Evolutionary conservation across 2,329 filamentous ascomycete species (phyloP).

Genomic region (Verticillium nubilum): DNA sequence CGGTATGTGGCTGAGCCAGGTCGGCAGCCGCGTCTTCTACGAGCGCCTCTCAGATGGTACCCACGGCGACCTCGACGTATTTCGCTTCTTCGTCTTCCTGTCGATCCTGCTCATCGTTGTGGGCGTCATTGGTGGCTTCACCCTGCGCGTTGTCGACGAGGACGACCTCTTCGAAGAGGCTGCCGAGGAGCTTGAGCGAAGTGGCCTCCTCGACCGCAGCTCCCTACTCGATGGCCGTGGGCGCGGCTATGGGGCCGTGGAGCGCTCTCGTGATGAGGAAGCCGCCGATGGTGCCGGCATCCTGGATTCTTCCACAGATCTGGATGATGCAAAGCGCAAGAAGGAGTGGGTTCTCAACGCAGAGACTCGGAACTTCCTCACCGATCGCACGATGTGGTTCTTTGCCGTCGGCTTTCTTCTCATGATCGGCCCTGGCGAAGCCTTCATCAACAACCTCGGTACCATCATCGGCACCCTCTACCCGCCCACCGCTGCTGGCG

Average conservation of each 20-base stretch:
- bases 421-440: constrained; percentile 90
- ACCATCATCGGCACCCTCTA: constrained; percentile 87
- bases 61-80: constrained; percentile 64
- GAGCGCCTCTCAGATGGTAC: constrained; percentile 61
- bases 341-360: constrained; percentile 90
- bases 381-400: constrained; percentile 92
- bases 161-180: constrained; percentile 84
- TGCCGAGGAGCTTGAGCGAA: constrained; percentile 84
- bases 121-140: constrained; percentile 68
- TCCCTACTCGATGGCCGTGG: constrained; percentile 53
- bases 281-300: constrained; percentile 28
- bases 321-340: constrained; percentile 56
- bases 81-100: constrained; percentile 83
- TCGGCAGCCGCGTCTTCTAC: constrained; percentile 73
- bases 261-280: constrained; percentile 14
- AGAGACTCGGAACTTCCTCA: constrained; percentile 79
- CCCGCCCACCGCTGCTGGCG: constrained; percentile 38
- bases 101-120: constrained; percentile 63
- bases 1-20: constrained; percentile 92
- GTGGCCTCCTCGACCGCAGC: constrained; percentile 72
- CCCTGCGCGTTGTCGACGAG: constrained; percentile 75
- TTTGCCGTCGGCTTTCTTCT: constrained; percentile 88
- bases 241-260: constrained; percentile 53
- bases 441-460: constrained; percentile 95
- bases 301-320: constrained; percentile 17